A percentile compares a stretch with the other conserved stretches of the same genome.
Conservation (phyloP, 371 early-diverging fungal species). For the Apophysomyces variabilis region DNA sequence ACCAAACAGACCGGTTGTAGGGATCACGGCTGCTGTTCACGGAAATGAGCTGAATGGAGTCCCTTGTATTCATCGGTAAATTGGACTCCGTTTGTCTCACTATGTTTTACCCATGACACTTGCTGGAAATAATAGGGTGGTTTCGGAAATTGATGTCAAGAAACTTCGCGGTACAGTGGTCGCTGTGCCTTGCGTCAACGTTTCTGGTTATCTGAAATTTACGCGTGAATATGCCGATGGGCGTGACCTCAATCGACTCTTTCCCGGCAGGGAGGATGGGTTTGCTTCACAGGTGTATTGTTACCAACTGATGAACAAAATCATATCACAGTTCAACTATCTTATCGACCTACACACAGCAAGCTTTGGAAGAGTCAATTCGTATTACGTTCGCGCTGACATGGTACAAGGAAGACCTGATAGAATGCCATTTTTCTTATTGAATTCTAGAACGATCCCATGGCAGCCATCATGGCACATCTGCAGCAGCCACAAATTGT, state of each 20-base stretch:
- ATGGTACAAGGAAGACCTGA: constrained; percentile 46
- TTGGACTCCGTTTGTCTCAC: too few relatives aligned
- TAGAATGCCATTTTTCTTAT: neutral
- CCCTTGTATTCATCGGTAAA: constrained; percentile 81
- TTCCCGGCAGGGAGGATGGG: constrained; percentile 80
- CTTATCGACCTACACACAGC: constrained; percentile 91
- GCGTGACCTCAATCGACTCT: constrained; percentile 84
- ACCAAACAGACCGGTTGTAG: constrained; percentile 32
- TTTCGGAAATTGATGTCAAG: constrained; percentile 75
- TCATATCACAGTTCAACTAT: constrained; percentile 80
- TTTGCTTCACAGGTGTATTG: constrained; percentile 85
- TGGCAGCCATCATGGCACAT: constrained; percentile 76
- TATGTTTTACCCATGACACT: neutral
- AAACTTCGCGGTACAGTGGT: constrained; percentile 83
- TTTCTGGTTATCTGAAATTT: constrained; percentile 81
- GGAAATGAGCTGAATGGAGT: constrained; percentile 94
- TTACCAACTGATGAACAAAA: constrained; percentile 77
- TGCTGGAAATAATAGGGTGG: constrained; percentile 40
- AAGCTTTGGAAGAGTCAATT: constrained; percentile 84
- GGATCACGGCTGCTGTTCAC: constrained; percentile 80
- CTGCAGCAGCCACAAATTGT: constrained; percentile 87
- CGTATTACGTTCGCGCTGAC: constrained; percentile 86
- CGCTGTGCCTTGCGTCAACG: constrained; percentile 87
- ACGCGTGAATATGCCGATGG: constrained; percentile 84
- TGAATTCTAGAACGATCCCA: constrained; percentile 61